phyloP scores from a whole-genome alignment of 1,284 basidiomycete species.

The Cutaneotrichosporon mucoides region DNA sequence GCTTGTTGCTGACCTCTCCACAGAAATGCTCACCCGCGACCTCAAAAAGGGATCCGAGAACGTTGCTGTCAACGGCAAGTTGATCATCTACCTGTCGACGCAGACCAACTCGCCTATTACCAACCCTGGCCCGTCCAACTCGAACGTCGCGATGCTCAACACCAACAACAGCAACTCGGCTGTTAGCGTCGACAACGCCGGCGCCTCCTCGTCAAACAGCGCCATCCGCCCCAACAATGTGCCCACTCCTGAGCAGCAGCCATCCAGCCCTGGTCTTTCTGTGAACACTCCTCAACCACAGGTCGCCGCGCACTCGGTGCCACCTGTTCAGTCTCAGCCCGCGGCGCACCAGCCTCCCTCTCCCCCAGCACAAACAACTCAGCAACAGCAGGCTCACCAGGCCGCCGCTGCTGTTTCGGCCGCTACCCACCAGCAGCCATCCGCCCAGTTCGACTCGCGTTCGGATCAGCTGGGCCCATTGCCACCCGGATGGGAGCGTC shows the following conservation, averaged over 20 bases:
- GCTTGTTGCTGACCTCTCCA: no score
- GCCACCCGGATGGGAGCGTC: conserved; percentile 88
- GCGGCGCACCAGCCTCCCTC: conserved; percentile 14
- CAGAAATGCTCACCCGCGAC: conserved; percentile 74
- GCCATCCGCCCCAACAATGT: not conserved
- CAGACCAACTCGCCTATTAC: conserved; percentile 68
- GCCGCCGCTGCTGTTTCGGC: conserved; percentile 8
- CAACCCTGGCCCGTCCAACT: conserved; percentile 59
- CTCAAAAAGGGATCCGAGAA: conserved; percentile 83
- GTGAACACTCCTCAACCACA: not conserved
- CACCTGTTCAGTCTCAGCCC: conserved; percentile 3
- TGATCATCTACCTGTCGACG: conserved; percentile 78
- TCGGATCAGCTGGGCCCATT: conserved; percentile 72
- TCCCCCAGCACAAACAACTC: conserved; percentile 25
- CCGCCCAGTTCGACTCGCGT: conserved; percentile 70
- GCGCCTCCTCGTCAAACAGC: conserved; percentile 21
- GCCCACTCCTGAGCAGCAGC: not conserved
- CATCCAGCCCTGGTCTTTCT: not conserved
- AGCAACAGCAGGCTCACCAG: not conserved
- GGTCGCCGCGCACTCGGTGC: not conserved
- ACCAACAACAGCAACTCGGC: conserved; percentile 15
- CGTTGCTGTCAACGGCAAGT: conserved; percentile 77
- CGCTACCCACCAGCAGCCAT: conserved; percentile 21
- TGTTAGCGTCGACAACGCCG: conserved; percentile 8
- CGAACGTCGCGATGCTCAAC: conserved; percentile 12